Evolutionary conservation across 1,139 yeast species (phyloP), one percentile per base, ranked within the genome.

Genomic region (Saccharomycopsis hybrid): DNA sequence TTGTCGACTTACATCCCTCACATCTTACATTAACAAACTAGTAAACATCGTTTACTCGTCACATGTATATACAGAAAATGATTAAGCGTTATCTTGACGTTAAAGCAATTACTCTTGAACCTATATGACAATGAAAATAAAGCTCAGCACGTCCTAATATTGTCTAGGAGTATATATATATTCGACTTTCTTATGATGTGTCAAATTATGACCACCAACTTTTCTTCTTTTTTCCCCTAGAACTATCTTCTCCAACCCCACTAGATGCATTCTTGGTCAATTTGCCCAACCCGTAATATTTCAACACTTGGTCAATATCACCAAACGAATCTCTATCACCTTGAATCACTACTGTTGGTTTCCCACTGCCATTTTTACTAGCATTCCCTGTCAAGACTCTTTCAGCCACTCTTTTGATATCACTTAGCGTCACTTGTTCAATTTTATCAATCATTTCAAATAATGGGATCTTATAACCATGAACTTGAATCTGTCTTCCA

Each of bases 401-500:
- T 60, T 77, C 78, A 2, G 97, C 96, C 2, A 88, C 90, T 5
- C 78, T 69, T 54, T 77, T 76, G 47, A 92, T 73, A 63, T 90
- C 96, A 2, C 68, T 67, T 2, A 82, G 75, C 0, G 86, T 76
- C 55, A 92, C 73, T 5, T 66, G 64, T 55, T 84, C 88, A 55
- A 92, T 89, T 60, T 82, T 82, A 8, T 68, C 71, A 52, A 92
- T 83, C 96, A 92, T 89, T 60, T 89, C 96, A 41, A 74, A 72
- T 5, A 89, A 84, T 11, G 87, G 80, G n/a, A 92, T 77, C 58
- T 86, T 76, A 58, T 76, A 76, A 43, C 88, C 89, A 62, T 85
- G 89, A 50, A 88, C 80, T 66, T 87, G 95, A 32, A 92, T 80
- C 66, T 92, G 98, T 65, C 98, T 80, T 9, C 98, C 98, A 66